A percentile compares a stretch with the other conserved stretches of the same genome.
phyloP scores from a whole-genome alignment of 2,329 filamentous ascomycete species.

The Penicillium hordei region DNA sequence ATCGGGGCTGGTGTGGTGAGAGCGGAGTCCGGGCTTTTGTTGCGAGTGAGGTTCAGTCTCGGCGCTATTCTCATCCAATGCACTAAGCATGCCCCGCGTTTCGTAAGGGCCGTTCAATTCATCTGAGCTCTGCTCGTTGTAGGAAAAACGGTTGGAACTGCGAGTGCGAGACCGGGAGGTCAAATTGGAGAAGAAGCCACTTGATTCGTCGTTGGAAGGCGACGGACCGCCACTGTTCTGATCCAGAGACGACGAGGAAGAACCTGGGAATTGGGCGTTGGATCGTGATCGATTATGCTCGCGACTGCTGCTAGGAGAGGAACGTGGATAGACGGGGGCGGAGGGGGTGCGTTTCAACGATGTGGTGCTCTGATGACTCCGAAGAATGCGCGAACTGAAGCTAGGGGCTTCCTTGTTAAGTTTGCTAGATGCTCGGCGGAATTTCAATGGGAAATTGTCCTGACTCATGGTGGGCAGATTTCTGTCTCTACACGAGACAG shows the following conservation, averaged over 20 bases:
- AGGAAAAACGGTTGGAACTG: slow-evolving; percentile 37
- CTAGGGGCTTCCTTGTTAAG: slow-evolving; percentile 48
- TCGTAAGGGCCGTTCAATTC: slow-evolving; percentile 49
- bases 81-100: slow-evolving; percentile 46
- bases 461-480: slow-evolving; percentile 36
- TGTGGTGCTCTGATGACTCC: slow-evolving; percentile 45
- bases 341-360: slow-evolving; percentile 50
- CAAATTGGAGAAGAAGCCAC: slow-evolving; percentile 28
- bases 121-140: slow-evolving; percentile 44
- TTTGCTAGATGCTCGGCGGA: slow-evolving; percentile 44
- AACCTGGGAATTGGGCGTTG: slow-evolving; percentile 43
- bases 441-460: slow-evolving; percentile 41
- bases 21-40: slow-evolving; percentile 44
- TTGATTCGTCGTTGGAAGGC: slow-evolving; percentile 38
- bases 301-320: slow-evolving; percentile 39
- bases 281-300: slow-evolving; percentile 48
- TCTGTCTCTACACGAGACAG: slow-evolving; percentile 26
- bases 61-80: slow-evolving; percentile 42
- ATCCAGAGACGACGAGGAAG: slow-evolving; percentile 50
- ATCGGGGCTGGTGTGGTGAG: slow-evolving; percentile 56
- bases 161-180: slow-evolving; percentile 35
- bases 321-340: slow-evolving; percentile 47
- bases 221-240: slow-evolving; percentile 44
- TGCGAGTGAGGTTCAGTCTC: slow-evolving; percentile 32
- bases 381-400: slow-evolving; percentile 42